Evolutionary conservation across 768 basidiomycete genomes (phyloP), one percentile per base, ranked within the genome.

Genomic region (Collybia nuda): DNA sequence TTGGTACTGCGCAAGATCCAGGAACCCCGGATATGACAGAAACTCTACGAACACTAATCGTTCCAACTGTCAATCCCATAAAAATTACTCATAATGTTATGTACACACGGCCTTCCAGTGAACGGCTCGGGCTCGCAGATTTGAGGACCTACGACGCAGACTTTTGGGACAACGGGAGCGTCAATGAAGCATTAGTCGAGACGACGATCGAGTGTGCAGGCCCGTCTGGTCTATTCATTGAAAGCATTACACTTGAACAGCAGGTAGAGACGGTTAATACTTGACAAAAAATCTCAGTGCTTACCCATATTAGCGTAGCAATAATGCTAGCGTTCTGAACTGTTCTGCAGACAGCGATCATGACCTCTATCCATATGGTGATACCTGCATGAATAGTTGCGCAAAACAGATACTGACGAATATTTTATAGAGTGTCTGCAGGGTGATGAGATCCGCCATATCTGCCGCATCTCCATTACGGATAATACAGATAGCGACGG

Each of bases 21-120:
- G 59, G 62, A 35, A 55, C 53, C 8, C 57, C 60, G 52, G 72
- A 65, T 57, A 68, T 58, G 59, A 82, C 77, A 51, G 93, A 96
- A 61, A 77, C 78, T 0, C 69, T 90, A 41, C 79, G 77, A 52
- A 86, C 90, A 8, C 62, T 95, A 12, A 65, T 75, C 5, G 76
- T 98, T 12, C 81, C 86, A 2, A 82, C 85, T 0, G 69, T 82
- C n/a, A 74, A 76, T 5, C 81, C 90, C 0, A 74, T 97, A 50
- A 71, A 70, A 29, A 67, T 78, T 15, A 69, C 64, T 2, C 82
- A 84, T 54, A 71, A 73, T 6, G 77, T 87, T 8, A 64, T 63
- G 1, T 93, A 91, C 55, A 65, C 69, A 47, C 72, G 79, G 32
- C 60, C 75, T 29, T 56, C 72, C 23, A 61, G 63, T 14, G 55